Evolutionary conservation across 805 yeast genomes (phyloP), one percentile per base, ranked within the genome.

Genomic region (Pichia membranifaciens): DNA sequence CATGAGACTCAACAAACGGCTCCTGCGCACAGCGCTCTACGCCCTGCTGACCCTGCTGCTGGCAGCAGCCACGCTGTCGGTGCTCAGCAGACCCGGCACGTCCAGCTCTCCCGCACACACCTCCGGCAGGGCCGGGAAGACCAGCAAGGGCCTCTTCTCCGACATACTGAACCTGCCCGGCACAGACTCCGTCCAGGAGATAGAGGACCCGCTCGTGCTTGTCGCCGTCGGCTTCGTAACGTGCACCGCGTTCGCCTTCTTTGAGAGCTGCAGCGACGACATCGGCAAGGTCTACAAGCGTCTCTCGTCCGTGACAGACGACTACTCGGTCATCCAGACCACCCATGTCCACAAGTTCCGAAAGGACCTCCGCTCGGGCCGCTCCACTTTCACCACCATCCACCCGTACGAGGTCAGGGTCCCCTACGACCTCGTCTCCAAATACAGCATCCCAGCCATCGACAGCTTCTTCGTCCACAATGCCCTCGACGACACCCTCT

Each of bases 321-420:
- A 38, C 10, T 7, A 4, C 9, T n/a, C 20, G 13, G n/a, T 45
- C 4, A 12, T 39, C 9, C 13, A 34, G 9, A 21, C 48, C 21
- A 33, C 39, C 16, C 21, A 46, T 18, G 15, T 46, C 3, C 17
- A 10, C 9, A 35, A 35, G 5, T 28, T 21, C 3, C 7, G 31
- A 2, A 46, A 46, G 17, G 42, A 46, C 22, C 25, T 46, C 8
- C 20, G 22, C 12, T 31, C 28, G 8, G 15, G 15, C 2, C 28
- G 3, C 5, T 23, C 47, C 5, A 15, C 12, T 20, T 29, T 43
- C 15, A 47, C 44, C 13, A 29, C 47, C 10, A 23, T 41, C 13
- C 23, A 38, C 31, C 37, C 44, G 15, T 47, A 47, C 32, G 44
- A 47, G 34, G 17, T 47, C 9, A 39, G 21, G 16, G 4, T 47